Percentiles rank a stretch among this genome's conserved stretches.
phyloP scores from a whole-genome alignment of 2,329 filamentous ascomycete genomes.

The Fonsecaea nubica region DNA sequence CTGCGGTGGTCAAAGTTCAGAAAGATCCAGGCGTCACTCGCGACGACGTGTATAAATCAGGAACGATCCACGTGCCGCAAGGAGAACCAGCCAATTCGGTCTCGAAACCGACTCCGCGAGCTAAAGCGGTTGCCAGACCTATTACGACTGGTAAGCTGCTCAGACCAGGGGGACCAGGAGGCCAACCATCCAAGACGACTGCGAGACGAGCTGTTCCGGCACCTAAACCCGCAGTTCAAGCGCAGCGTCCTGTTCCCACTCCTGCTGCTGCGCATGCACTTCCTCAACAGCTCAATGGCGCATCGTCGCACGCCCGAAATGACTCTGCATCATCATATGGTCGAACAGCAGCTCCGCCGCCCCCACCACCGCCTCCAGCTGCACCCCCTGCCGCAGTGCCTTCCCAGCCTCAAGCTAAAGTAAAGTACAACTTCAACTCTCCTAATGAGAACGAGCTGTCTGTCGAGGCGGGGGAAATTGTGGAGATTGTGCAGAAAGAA shows the following conservation, averaged over 20 bases:
- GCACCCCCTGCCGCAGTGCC: constrained; percentile 66
- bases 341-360: constrained; percentile 62
- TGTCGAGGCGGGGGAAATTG: constrained; percentile 77
- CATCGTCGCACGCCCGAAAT: constrained; percentile 60
- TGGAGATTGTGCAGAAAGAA: constrained; percentile 93
- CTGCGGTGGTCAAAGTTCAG: constrained; percentile 83
- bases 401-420: constrained; percentile 81
- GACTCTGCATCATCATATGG: constrained; percentile 58
- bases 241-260: constrained; percentile 34
- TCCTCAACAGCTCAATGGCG: constrained; percentile 52
- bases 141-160: constrained; percentile 94
- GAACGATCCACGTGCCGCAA: constrained; percentile 81
- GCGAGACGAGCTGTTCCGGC: constrained; percentile 44
- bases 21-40: constrained; percentile 78
- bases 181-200: constrained; percentile 71
- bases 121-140: constrained; percentile 83
- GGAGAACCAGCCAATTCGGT: constrained; percentile 83
- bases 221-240: constrained; percentile 45
- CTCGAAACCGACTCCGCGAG: constrained; percentile 84
- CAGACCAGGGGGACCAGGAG: constrained; percentile 83
- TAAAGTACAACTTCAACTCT: constrained; percentile 88
- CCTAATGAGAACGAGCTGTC: constrained; percentile 85
- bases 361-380: constrained; percentile 70
- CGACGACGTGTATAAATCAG: constrained; percentile 92
- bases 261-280: constrained; percentile 47